phyloP scores from a whole-genome alignment of 1,284 basidiomycete species.

The Coniophora puteana region DNA sequence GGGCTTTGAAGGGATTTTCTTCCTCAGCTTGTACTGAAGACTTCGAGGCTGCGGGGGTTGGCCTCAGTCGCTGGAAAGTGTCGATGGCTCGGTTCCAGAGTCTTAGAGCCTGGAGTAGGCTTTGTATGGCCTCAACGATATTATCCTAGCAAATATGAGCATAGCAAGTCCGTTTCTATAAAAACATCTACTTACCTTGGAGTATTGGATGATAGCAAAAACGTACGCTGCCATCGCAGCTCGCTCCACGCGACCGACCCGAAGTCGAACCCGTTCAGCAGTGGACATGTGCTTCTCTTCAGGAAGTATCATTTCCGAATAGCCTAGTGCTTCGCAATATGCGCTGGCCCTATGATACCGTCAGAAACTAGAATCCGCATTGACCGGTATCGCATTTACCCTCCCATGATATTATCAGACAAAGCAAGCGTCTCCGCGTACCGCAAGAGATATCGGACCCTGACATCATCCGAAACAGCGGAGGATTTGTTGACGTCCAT shows the following conservation, averaged over 20 bases:
- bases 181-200: slow-evolving; percentile 44
- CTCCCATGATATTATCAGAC: slow-evolving; percentile 56
- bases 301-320: slow-evolving; percentile 38
- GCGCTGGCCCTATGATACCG: slow-evolving; percentile 52
- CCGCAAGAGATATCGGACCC: slow-evolving; percentile 56
- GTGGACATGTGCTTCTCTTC: slow-evolving; percentile 51
- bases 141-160: slow-evolving; percentile 54
- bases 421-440: slow-evolving; percentile 65
- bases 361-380: slow-evolving; percentile 5
- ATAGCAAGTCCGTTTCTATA: neutral
- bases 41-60: slow-evolving; percentile 27
- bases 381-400: slow-evolving; percentile 38
- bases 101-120: slow-evolving; percentile 69
- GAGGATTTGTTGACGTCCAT: slow-evolving; percentile 41
- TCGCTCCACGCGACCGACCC: slow-evolving; percentile 59
- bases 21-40: slow-evolving; percentile 29
- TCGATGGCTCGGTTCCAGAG: slow-evolving; percentile 80
- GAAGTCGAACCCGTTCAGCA: slow-evolving; percentile 51
- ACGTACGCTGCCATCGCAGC: slow-evolving; percentile 69
- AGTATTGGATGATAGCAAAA: slow-evolving; percentile 64
- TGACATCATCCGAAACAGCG: slow-evolving; percentile 44
- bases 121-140: slow-evolving; percentile 52
- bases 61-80: slow-evolving; percentile 59
- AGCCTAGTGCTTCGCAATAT: slow-evolving; percentile 55
- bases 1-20: slow-evolving; percentile 59